Evolutionary conservation across 805 yeast species (phyloP).

Genomic region (Yarrowia sp.): DNA sequence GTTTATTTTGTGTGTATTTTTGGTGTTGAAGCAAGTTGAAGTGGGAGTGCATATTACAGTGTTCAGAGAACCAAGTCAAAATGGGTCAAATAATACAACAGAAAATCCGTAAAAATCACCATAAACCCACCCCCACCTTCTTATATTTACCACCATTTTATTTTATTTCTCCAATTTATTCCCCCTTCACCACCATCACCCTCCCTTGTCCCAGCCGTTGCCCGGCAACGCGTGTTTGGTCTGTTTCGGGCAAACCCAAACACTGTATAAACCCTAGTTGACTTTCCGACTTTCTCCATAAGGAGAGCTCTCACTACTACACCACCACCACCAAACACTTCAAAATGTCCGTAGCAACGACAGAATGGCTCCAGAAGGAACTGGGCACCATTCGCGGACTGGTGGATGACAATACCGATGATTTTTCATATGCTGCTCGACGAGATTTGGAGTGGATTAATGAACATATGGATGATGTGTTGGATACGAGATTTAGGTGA

Average conservation of each 20-base stretch:
- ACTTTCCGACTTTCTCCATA: neutral
- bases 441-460: constrained; percentile 45
- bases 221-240: constrained; percentile 20
- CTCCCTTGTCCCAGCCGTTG: neutral
- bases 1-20: too few relatives aligned
- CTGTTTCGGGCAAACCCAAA: constrained; percentile 22
- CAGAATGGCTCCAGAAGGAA: constrained; percentile 52
- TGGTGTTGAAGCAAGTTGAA: too few relatives aligned
- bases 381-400: constrained; percentile 43
- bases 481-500: constrained; percentile 35
- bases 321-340: neutral
- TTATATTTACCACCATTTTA: too few relatives aligned
- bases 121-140: too few relatives aligned
- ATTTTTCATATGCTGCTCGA: constrained; percentile 43
- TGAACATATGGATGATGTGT: constrained; percentile 44
- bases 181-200: too few relatives aligned
- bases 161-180: neutral
- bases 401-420: constrained; percentile 43
- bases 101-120: too few relatives aligned
- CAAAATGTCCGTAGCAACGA: constrained; percentile 44
- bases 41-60: too few relatives aligned
- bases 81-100: too few relatives aligned
- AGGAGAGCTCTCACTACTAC: too few relatives aligned
- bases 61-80: too few relatives aligned
- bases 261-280: constrained; percentile 7